Percentiles rank a stretch among this genome's conserved stretches.
These are phyloP conservation scores for Lactuca sativa DNA, from an alignment of 129 eudicot genomes.

Conservation along the genomic window DNA sequence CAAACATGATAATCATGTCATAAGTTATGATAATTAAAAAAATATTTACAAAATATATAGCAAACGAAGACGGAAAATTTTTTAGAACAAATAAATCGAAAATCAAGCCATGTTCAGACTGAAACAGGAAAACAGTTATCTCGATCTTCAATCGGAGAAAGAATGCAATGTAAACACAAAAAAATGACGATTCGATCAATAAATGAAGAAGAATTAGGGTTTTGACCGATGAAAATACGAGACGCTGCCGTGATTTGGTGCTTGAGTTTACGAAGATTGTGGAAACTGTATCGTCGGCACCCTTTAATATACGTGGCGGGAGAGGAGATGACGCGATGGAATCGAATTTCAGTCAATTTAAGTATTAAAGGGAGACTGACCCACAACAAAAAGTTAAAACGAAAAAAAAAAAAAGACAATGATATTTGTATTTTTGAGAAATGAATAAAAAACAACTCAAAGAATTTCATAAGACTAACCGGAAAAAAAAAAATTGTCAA, in stretches of 20 bases:
- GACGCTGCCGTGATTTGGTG: conserved; percentile 4
- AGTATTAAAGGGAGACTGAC: no score
- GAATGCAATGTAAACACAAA: neutral
- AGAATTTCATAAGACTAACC: no score
- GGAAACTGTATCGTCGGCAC: conserved; percentile 12
- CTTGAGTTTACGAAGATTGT: neutral
- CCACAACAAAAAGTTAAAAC: no score
- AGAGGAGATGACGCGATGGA: neutral
- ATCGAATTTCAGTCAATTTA: neutral
- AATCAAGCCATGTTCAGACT: neutral
- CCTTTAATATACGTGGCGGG: conserved; percentile 10
- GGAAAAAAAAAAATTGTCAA: no score
- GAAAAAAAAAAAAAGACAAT: no score
- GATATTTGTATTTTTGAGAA: no score
- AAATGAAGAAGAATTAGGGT: conserved; percentile 20
- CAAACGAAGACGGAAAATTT: neutral
- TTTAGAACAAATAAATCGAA: neutral
- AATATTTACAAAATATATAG: neutral
- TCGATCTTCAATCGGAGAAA: conserved; percentile 15
- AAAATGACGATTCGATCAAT: neutral
- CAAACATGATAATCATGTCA: neutral
- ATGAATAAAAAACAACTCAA: no score
- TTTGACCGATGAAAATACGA: conserved; percentile 25
- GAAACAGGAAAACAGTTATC: neutral
- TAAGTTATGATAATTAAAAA: neutral